phyloP scores from a whole-genome alignment of 768 basidiomycete species.

The Mycena metata region DNA sequence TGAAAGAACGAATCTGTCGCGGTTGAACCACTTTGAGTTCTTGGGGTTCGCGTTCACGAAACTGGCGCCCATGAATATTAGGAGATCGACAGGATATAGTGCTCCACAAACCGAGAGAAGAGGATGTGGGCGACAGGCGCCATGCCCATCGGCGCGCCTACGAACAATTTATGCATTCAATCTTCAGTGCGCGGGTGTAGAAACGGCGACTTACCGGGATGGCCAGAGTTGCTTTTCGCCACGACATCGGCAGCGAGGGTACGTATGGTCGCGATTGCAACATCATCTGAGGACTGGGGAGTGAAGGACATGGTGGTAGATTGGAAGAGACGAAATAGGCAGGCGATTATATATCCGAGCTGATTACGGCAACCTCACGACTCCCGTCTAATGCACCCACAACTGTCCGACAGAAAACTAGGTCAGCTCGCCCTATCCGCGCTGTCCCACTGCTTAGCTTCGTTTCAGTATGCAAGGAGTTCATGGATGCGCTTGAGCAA shows the following conservation, averaged over 20 bases:
- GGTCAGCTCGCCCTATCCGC: constrained; percentile 51
- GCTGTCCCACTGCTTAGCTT: constrained; percentile 18
- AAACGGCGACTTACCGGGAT: constrained; percentile 22
- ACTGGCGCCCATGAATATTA: constrained; percentile 49
- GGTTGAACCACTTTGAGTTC: constrained; percentile 94
- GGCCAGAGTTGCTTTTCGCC: constrained; percentile 33
- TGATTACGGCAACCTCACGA: too few relatives aligned
- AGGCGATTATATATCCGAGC: too few relatives aligned
- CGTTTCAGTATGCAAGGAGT: constrained; percentile 74
- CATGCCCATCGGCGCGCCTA: constrained; percentile 94
- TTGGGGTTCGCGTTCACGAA: constrained; percentile 92
- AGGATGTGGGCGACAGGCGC: constrained; percentile 87
- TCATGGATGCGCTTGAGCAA: constrained; percentile 80
- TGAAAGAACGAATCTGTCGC: constrained; percentile 96
- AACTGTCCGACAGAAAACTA: constrained; percentile 75
- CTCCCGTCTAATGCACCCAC: constrained; percentile 83
- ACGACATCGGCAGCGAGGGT: constrained; percentile 66
- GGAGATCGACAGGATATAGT: not conserved
- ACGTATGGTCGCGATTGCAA: constrained; percentile 36
- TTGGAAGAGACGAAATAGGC: not conserved
- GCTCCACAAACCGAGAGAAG: constrained; percentile 71
- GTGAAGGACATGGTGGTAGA: constrained; percentile 31
- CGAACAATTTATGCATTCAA: constrained; percentile 57
- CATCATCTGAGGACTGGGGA: constrained; percentile 22
- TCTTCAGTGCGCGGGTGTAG: constrained; percentile 71